Evolutionary conservation across 352 stramenopile species (phyloP).

Genomic region (Plasmopara muralis): DNA sequence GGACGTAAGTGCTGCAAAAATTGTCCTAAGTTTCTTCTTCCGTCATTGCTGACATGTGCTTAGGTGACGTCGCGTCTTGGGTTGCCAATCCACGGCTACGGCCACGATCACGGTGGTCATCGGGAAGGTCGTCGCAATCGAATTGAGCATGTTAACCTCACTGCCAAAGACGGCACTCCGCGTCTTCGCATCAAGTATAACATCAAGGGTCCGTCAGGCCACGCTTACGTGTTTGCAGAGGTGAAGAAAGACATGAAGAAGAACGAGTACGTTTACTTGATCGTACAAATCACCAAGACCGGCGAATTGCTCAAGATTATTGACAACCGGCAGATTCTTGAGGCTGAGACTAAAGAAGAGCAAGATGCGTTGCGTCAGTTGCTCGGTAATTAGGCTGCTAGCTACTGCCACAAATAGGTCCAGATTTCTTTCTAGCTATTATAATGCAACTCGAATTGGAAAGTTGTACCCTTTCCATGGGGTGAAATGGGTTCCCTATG

Average conservation of each 20-base stretch:
- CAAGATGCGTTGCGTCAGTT: constrained; percentile 71
- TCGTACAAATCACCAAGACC: constrained; percentile 91
- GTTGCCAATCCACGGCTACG: constrained; percentile 89
- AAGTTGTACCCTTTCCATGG: too few relatives aligned
- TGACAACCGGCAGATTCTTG: constrained; percentile 89
- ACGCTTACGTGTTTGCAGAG: constrained; percentile 91
- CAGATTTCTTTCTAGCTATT: too few relatives aligned
- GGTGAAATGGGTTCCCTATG: too few relatives aligned
- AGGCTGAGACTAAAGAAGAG: constrained; percentile 65
- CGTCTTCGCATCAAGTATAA: constrained; percentile 91
- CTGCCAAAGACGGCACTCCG: constrained; percentile 78
- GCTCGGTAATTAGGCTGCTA: constrained; percentile 46
- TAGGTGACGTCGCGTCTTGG: constrained; percentile 82
- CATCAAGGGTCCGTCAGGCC: constrained; percentile 87
- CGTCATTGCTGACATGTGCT: constrained; percentile 7
- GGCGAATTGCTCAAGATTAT: constrained; percentile 86
- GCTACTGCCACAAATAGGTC: too few relatives aligned
- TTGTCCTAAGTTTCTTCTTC: neutral
- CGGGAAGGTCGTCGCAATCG: constrained; percentile 93
- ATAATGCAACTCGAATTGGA: too few relatives aligned
- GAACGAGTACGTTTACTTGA: constrained; percentile 93
- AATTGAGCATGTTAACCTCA: constrained; percentile 92
- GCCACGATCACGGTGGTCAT: constrained; percentile 88
- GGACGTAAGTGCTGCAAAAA: constrained; percentile 27
- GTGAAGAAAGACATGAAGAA: constrained; percentile 89